Base-by-base conservation (phyloP, 2,329 filamentous ascomycete species). In the Cladophialophora carrionii region DNA sequence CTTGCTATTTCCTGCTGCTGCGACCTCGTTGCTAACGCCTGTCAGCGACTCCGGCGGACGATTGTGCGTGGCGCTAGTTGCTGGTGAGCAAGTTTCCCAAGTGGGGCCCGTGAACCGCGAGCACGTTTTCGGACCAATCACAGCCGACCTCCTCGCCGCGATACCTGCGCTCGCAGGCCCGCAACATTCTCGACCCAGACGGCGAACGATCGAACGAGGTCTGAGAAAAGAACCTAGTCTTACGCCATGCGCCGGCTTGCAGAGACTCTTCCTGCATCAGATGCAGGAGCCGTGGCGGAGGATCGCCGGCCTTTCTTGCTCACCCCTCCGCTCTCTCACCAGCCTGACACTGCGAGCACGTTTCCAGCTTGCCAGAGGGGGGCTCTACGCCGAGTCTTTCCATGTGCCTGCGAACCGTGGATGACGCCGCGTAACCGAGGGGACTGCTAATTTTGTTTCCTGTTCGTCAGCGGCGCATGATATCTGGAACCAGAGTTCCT, bases 71-170 rank as follows among this genome's bases (percentile, higher is more conserved):
- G 37, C 57, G 48, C 57, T 60, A 60, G 34, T 48, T 10, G 56
- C 48, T 2, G 41, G 49, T 65, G 63, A 65, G 63, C 63, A 65
- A 65, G 63, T 65, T 65, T 65, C 43, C 43, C n/a, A 41, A 24
- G 57, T 60, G 57, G 57, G 32, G 1, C 57, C 20, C 59, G 17
- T 8, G 14, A 12, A 17, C 14, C 29, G 41, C 46, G 63, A 65
- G 63, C 63, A 65, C 32, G 52, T 65, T 65, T 65, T 58, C 34
- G 12, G 14, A 20, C 57, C 57, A 61, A 61, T 61, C 31, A 65
- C 24, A 12, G 52, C 31, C 22, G 14, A 4, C 7, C 10, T n/a
- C 12, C 29, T 29, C 51, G 2, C 17, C 1, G 24, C 8, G 26
- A 0, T 10, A 31, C 24, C 24, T 54, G 22, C 26, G 52, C 20